Percentiles rank a stretch among this genome's conserved stretches.
phyloP scores from a whole-genome alignment of 768 basidiomycete genomes.

The Crucibulum laeve region DNA sequence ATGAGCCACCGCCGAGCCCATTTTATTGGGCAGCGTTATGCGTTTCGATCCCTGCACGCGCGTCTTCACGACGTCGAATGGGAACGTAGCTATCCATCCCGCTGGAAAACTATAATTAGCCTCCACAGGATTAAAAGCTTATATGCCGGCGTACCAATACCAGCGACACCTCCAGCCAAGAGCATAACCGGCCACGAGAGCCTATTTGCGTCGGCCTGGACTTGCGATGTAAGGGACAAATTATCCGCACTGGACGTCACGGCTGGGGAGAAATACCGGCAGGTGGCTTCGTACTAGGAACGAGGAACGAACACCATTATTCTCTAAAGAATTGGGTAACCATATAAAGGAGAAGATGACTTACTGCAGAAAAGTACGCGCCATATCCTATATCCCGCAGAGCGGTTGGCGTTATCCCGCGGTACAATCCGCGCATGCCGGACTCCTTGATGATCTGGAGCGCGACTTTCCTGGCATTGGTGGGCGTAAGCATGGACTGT shows the following conservation, averaged over 20 bases:
- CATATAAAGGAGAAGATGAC: slow-evolving; percentile 16
- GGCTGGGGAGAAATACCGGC: slow-evolving; percentile 39
- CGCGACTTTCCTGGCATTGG: slow-evolving; percentile 51
- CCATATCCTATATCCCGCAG: slow-evolving; percentile 81
- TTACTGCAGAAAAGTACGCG: slow-evolving; percentile 75
- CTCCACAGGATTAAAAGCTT: background rate
- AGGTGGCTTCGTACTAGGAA: slow-evolving; percentile 60
- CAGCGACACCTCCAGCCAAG: slow-evolving; percentile 73
- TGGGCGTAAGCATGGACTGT: slow-evolving; percentile 48
- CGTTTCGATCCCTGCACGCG: slow-evolving; percentile 62
- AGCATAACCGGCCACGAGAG: slow-evolving; percentile 56
- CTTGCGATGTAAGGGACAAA: slow-evolving; percentile 34
- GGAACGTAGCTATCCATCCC: slow-evolving; percentile 82
- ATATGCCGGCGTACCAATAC: slow-evolving; percentile 36
- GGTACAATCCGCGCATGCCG: slow-evolving; percentile 68
- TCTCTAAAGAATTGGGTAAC: background rate
- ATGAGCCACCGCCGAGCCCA: background rate
- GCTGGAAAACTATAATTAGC: slow-evolving; percentile 22
- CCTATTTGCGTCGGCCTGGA: slow-evolving; percentile 29
- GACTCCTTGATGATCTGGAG: slow-evolving; percentile 46
- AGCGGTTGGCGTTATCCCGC: slow-evolving; percentile 71
- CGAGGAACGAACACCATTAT: background rate
- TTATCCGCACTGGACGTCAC: slow-evolving; percentile 12
- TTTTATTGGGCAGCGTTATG: slow-evolving; percentile 4
- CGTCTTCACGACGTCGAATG: slow-evolving; percentile 88